These are phyloP conservation scores for Durotheca rogersii DNA, from an alignment of 495 filamentous ascomycete genomes.

Conservation along the genomic window DNA sequence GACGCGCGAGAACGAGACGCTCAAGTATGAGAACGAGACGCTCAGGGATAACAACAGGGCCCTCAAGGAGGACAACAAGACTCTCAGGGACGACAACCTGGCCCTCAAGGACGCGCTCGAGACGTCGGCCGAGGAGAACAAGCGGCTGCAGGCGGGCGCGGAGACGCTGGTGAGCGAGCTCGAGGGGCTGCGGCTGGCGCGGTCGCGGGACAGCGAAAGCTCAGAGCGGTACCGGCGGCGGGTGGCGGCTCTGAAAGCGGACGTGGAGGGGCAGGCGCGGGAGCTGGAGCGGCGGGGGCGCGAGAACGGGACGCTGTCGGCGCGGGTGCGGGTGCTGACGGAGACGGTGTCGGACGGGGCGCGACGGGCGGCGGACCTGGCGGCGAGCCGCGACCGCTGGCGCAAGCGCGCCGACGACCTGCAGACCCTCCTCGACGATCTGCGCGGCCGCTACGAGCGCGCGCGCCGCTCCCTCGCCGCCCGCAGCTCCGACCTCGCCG, in stretches of 20 bases:
- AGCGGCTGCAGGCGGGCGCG: constrained; percentile 18
- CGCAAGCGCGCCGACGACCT: constrained; percentile 4
- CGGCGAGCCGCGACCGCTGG: background rate
- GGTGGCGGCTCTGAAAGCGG: constrained; percentile 15
- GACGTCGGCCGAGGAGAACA: constrained; percentile 5
- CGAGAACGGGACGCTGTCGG: constrained; percentile 7
- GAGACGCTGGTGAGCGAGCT: constrained; percentile 17
- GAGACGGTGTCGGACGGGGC: constrained; percentile 14
- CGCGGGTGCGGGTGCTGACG: constrained; percentile 15
- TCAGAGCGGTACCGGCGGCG: constrained; percentile 8
- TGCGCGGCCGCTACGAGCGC: constrained; percentile 1
- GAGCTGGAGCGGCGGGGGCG: constrained; percentile 15
- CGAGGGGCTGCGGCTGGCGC: constrained; percentile 10
- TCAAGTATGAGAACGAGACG: constrained; percentile 30
- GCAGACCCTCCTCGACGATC: constrained; percentile 1
- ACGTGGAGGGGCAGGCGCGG: constrained; percentile 21
- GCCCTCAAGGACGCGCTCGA: constrained; percentile 26
- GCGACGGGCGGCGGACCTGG: background rate
- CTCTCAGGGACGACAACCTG: no score
- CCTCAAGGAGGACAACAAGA: constrained; percentile 29
- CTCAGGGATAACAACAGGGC: constrained; percentile 29
- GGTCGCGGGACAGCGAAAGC: constrained; percentile 19
- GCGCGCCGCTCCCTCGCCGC: constrained; percentile 1
- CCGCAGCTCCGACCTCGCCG: constrained; percentile 8
- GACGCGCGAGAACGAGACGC: constrained; percentile 26